A percentile compares a stretch with the other conserved stretches of the same genome.
Conservation (phyloP, 805 yeast genomes). For the Zygotorulaspora florentina region DNA sequence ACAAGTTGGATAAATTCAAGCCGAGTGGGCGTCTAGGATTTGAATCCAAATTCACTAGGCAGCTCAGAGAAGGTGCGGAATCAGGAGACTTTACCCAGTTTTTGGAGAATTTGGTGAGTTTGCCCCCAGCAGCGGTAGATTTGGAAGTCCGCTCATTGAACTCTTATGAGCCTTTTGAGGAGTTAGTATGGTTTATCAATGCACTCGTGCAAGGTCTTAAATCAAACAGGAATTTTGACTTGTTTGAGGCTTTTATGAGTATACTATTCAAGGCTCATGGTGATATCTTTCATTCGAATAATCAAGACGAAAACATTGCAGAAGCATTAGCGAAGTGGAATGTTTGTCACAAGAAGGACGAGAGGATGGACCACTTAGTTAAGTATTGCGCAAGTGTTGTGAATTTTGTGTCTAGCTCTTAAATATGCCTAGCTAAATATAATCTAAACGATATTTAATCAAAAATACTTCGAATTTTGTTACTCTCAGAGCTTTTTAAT, state of each 20-base stretch:
- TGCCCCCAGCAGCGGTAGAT: conserved; percentile 78
- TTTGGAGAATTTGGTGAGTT: conserved; percentile 48
- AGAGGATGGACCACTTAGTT: conserved; percentile 58
- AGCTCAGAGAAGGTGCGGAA: conserved; percentile 51
- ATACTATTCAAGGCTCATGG: conserved; percentile 76
- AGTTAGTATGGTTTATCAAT: conserved; percentile 59
- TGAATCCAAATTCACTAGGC: conserved; percentile 69
- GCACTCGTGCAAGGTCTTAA: conserved; percentile 60
- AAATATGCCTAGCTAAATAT: conserved; percentile 4
- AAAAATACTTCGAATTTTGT: not conserved
- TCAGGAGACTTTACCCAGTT: conserved; percentile 45
- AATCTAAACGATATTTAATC: not conserved
- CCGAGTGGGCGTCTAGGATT: conserved; percentile 42
- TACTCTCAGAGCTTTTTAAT: conserved; percentile 3
- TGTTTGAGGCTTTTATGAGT: conserved; percentile 75
- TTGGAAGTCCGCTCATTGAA: conserved; percentile 80
- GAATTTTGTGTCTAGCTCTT: conserved; percentile 45
- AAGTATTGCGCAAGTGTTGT: conserved; percentile 82
- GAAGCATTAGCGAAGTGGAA: conserved; percentile 50
- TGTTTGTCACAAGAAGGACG: conserved; percentile 40
- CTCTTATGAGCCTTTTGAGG: conserved; percentile 60
- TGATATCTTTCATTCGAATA: conserved; percentile 56
- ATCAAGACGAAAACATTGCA: conserved; percentile 38
- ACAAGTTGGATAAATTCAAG: conserved; percentile 26
- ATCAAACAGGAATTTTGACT: conserved; percentile 61